These are phyloP conservation scores for Rhodosporidiobolus sp. DNA, from an alignment of 768 basidiomycete species.

Conservation along the genomic window DNA sequence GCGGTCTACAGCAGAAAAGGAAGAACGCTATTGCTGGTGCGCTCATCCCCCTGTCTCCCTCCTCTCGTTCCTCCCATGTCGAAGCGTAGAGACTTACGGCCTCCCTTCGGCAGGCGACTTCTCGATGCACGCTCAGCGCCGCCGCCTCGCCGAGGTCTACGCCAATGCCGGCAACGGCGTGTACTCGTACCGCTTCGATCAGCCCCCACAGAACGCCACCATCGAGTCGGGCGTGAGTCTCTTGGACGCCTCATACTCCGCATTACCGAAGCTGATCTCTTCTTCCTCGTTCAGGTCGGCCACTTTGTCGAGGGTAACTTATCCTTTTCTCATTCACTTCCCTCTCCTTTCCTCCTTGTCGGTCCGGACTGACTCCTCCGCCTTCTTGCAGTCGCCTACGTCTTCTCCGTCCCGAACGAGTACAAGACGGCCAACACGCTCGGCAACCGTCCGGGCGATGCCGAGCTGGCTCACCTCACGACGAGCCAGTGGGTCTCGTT, in stretches of 20 bases:
- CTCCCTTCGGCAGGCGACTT: background rate
- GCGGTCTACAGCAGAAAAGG: conserved; percentile 37
- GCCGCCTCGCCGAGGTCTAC: conserved; percentile 7
- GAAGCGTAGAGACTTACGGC: too few relatives aligned
- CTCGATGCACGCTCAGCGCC: conserved; percentile 20
- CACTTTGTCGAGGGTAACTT: conserved; percentile 8
- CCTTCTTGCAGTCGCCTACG: conserved; percentile 14
- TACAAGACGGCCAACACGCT: conserved; percentile 28
- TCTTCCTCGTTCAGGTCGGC: background rate
- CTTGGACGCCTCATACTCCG: too few relatives aligned
- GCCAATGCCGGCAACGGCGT: background rate
- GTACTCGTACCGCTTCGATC: conserved; percentile 29
- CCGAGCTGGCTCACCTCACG: conserved; percentile 25
- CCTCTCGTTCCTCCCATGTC: too few relatives aligned
- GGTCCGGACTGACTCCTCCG: background rate
- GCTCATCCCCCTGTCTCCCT: too few relatives aligned
- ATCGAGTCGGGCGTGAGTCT: conserved; percentile 19
- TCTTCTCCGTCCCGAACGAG: conserved; percentile 20
- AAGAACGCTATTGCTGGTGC: background rate
- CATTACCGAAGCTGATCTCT: background rate
- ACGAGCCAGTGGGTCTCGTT: conserved; percentile 31
- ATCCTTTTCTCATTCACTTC: background rate
- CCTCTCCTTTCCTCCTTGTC: too few relatives aligned
- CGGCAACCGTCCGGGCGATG: conserved; percentile 29
- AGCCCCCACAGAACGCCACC: conserved; percentile 20